Base-by-base conservation (phyloP, 1,284 basidiomycete genomes). In the Papiliotrema nemorosa region DNA sequence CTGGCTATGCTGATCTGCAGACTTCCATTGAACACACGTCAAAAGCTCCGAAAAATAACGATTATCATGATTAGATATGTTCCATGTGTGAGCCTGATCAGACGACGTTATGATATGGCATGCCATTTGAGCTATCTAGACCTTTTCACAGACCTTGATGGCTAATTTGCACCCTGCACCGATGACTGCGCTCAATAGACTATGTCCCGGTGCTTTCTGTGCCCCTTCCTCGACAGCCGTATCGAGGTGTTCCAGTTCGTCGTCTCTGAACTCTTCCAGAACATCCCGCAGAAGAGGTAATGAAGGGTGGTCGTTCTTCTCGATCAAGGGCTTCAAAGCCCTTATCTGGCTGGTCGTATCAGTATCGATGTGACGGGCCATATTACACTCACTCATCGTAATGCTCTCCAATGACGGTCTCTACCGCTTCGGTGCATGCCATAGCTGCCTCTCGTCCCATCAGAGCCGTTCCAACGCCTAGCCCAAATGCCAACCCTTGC, bases 391-490 rank as follows among this genome's bases (percentile, higher is more conserved):
- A 94, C 92, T 97, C 91, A 71, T 97, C 90, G 65, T 97, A 97
- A 70, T 97, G 93, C 72, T 97, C 93, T 25, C 93, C 93, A 50
- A 97, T 97, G 44, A 92, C 90, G 0, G 91, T 97, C 74, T 97
- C 93, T 4, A 97, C 92, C 0, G 93, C 93, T 72, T 97, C 93
- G 0, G 93, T 97, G 63, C 92, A 97, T 2, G 93, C 93, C 93
- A 97, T 97, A 1, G 93, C 92, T 6, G 91, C 90, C 60, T 97
- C 85, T 64, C 85, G 87, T 16, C 93, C 88, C 81, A 97, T 80
- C 18, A 94, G 72, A 1, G 90, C 93, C 0, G 93, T 96, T 0
- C 79, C 80, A 2, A 85, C 85, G 5, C 93, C 93, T 4, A 97
- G 76, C 1, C 86, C 84, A 67, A 87, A 90, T 1, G 92, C 92